Percentiles rank a stretch among this genome's conserved stretches.
Evolutionary conservation across 139 green algal genomes (phyloP).

Genomic region (Chlorella sp.): DNA sequence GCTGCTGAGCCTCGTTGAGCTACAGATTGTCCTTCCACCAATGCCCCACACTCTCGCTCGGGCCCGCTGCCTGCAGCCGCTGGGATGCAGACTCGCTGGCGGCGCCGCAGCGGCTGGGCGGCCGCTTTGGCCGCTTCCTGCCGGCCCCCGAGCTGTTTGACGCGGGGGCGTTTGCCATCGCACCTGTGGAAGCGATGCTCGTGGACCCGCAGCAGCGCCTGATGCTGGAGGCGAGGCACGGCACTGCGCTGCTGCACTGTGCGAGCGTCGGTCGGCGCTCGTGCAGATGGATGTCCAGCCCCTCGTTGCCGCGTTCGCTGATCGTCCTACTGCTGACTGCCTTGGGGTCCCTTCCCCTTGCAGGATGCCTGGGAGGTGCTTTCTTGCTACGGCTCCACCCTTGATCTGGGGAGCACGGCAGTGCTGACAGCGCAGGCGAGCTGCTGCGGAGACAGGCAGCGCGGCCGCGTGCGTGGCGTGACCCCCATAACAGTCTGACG

Average conservation of each 20-base stretch:
- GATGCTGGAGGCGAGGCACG: constrained; percentile 60
- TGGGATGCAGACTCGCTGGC: constrained; percentile 68
- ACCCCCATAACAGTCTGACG: too few species aligned
- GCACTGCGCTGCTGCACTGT: too few species aligned
- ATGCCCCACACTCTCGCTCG: too few species aligned
- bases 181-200: constrained; percentile 53
- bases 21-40: too few species aligned
- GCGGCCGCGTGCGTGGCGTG: too few species aligned
- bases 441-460: too few species aligned
- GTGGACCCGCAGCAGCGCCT: constrained; percentile 86
- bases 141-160: constrained; percentile 70
- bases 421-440: too few species aligned
- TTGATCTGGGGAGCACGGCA: background rate
- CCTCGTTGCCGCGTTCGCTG: background rate
- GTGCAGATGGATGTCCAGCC: background rate
- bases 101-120: constrained; percentile 13
- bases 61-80: constrained; percentile 35
- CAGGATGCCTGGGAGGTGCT: constrained; percentile 28
- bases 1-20: too few species aligned
- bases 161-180: constrained; percentile 60
- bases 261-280: background rate
- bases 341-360: background rate
- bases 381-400: background rate
- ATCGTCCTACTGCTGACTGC: background rate
- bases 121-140: constrained; percentile 54